Conservation (phyloP, 352 stramenopile species). For the Bremia lactucae region DNA sequence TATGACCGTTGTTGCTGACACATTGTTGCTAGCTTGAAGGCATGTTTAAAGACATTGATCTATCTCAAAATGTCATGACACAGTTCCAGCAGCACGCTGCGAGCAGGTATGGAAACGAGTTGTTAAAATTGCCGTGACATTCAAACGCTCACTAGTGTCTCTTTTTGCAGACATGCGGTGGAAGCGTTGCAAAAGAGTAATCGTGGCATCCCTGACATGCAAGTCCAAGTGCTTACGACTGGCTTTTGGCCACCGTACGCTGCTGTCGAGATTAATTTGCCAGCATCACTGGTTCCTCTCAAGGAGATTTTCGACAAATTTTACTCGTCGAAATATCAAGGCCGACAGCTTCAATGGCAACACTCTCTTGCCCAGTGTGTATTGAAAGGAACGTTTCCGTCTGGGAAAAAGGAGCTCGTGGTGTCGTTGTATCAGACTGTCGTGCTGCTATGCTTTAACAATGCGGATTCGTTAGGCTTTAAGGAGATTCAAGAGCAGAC, state of each 20-base stretch:
- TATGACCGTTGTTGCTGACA: background rate
- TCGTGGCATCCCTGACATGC: slow-evolving; percentile 79
- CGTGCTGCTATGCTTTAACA: slow-evolving; percentile 82
- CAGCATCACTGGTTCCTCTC: slow-evolving; percentile 39
- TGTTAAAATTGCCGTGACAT: background rate
- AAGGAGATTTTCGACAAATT: slow-evolving; percentile 86
- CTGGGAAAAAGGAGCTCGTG: slow-evolving; percentile 75
- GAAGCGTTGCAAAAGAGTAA: slow-evolving; percentile 28
- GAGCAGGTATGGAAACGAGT: slow-evolving; percentile 43
- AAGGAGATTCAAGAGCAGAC: slow-evolving; percentile 84
- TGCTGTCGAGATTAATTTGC: slow-evolving; percentile 72
- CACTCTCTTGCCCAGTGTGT: slow-evolving; percentile 85
- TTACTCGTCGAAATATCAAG: slow-evolving; percentile 83
- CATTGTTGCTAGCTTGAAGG: slow-evolving; percentile 85
- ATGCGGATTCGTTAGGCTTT: slow-evolving; percentile 50
- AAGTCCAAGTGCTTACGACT: slow-evolving; percentile 95
- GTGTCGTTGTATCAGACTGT: slow-evolving; percentile 85
- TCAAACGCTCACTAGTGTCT: background rate
- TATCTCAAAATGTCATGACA: slow-evolving; percentile 91
- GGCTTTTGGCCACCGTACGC: slow-evolving; percentile 96
- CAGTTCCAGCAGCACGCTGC: slow-evolving; percentile 80
- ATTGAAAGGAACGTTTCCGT: slow-evolving; percentile 77
- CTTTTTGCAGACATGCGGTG: slow-evolving; percentile 29
- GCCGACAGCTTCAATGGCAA: slow-evolving; percentile 86
- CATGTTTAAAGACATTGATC: slow-evolving; percentile 99